Evolutionary conservation across 2,329 filamentous ascomycete genomes (phyloP).

Genomic region (Arthrobotrys conoides): DNA sequence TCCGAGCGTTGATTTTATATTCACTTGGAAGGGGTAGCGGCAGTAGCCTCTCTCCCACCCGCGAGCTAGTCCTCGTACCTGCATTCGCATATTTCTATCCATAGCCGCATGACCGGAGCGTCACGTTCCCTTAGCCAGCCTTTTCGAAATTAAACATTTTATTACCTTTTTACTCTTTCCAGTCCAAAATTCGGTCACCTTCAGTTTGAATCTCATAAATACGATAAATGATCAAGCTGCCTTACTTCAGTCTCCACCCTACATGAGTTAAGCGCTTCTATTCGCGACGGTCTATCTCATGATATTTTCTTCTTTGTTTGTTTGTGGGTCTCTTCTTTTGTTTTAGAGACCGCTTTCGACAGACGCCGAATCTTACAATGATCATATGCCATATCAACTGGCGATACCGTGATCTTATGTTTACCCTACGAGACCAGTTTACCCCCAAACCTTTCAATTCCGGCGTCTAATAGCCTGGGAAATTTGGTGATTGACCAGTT

Average conservation of each 20-base stretch:
- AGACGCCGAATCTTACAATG: conserved; percentile 11
- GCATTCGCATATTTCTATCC: conserved; percentile 33
- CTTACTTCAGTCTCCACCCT: not conserved
- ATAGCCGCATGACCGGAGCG: conserved; percentile 47
- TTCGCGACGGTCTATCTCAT: not conserved
- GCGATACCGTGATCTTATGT: conserved; percentile 2
- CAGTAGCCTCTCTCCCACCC: conserved; percentile 37
- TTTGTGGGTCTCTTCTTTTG: not conserved
- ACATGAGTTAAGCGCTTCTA: not conserved
- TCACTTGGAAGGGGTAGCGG: conserved; percentile 23
- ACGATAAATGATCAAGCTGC: conserved; percentile 1
- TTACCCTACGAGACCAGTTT: no score
- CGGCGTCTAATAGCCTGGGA: no score
- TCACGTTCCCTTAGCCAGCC: conserved; percentile 33
- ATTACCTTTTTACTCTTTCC: conserved; percentile 1
- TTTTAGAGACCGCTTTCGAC: not conserved
- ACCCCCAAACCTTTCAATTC: no score
- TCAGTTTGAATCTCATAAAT: not conserved
- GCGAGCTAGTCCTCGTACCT: conserved; percentile 44
- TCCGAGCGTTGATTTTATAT: conserved; percentile 54
- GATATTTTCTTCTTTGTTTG: not conserved
- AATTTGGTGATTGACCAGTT: no score
- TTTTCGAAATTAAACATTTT: conserved; percentile 33
- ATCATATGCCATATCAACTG: conserved; percentile 18
- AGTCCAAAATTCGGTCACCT: no score